Base-by-base conservation (phyloP, 1,284 basidiomycete genomes). In the Rhizoctonia solani region DNA sequence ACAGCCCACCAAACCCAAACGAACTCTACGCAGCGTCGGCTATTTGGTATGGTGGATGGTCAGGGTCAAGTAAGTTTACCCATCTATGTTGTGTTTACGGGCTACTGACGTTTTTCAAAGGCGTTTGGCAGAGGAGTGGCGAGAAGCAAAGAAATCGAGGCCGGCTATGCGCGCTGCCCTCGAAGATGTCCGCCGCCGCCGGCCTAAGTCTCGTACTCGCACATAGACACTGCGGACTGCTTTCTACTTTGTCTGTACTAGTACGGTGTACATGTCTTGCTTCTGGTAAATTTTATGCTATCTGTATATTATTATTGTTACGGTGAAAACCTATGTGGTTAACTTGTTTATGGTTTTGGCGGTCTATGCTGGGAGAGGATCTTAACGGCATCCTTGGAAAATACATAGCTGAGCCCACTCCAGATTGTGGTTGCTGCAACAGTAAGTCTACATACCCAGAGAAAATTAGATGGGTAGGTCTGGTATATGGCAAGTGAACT, bases 391-490 rank as follows among this genome's bases (percentile, higher is more conserved):
- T 87, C 79, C 70, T 85, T 86, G 8, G 84, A 85, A 72, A 92
- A 91, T 1, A 96, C 74, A 74, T 98, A 98, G 25, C 93, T 93
- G 54, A 95, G 73, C 1, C 96, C 96, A 72, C 93, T 96, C 87
- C 89, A 93, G 29, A 98, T 81, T 0, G 96, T 98, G 3, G 96
- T 98, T 1, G 83, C 84, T 0, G 89, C 94, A 0, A 97, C 94
- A 1, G 88, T 81, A 83, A 84, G 90, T 76, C 95, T 97, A 66
- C 42, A n/a, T n/a, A n/a, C n/a, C n/a, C n/a, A 61, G 16, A 37
- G 39, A 13, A 16, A 25, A 19, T 19, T 39, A 3, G 14, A 23
- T 30, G 5, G 30, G 49, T 47, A 34, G 63, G 54, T 6, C 25
- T 16, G 21, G 32, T 4, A 32, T 46, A 14, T 30, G 27, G 25